Conservation (phyloP, 2,329 filamentous ascomycete species). For the Ophiostoma sp. region DNA sequence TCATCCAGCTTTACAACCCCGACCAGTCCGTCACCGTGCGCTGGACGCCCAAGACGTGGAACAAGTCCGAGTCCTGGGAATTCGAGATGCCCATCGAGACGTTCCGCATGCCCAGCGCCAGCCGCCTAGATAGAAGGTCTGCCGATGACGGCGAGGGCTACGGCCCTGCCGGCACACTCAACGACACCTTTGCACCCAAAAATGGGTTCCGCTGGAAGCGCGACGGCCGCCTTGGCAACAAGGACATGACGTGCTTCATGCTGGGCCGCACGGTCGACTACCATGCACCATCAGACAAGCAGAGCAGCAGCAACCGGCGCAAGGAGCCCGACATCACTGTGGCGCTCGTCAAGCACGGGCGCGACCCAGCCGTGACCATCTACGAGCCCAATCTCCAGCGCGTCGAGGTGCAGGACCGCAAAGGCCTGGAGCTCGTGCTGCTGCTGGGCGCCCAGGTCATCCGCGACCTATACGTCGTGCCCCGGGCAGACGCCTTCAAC, state of each 20-base stretch:
- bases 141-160: conserved; percentile 33
- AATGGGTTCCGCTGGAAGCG: conserved; percentile 84
- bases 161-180: background rate
- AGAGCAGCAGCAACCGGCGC: conserved; percentile 66
- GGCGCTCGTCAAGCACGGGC: conserved; percentile 70
- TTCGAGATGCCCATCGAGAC: conserved; percentile 86
- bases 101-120: conserved; percentile 74
- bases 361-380: conserved; percentile 65
- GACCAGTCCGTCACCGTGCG: conserved; percentile 73
- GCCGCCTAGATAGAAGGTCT: conserved; percentile 59
- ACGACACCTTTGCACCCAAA: conserved; percentile 53
- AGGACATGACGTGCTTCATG: conserved; percentile 83
- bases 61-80: conserved; percentile 74
- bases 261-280: conserved; percentile 46
- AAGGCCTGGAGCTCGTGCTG: conserved; percentile 82
- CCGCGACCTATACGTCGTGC: conserved; percentile 58
- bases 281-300: conserved; percentile 31
- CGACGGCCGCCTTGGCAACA: conserved; percentile 70
- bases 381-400: conserved; percentile 90
- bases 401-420: conserved; percentile 88
- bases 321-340: conserved; percentile 94
- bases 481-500: conserved; percentile 73
- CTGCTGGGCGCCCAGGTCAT: conserved; percentile 59
- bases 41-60: conserved; percentile 71
- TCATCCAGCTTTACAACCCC: conserved; percentile 88